Evolutionary conservation across 2,329 filamentous ascomycete species (phyloP).

Genomic region (Alternaria gansuensis): DNA sequence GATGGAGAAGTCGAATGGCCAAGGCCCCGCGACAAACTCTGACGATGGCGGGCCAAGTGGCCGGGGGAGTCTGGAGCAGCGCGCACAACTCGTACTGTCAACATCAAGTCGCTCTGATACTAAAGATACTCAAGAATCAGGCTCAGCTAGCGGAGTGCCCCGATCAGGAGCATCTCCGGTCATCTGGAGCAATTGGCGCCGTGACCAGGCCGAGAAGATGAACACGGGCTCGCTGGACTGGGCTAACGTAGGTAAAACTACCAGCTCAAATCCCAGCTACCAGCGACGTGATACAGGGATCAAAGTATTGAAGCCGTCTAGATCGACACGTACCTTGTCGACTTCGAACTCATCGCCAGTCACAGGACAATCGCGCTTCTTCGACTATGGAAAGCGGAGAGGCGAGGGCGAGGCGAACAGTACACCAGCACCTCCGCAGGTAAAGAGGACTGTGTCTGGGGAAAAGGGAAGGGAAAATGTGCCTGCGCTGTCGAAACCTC

Average conservation of each 20-base stretch:
- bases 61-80: constrained; percentile 46
- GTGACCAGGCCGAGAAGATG: constrained; percentile 50
- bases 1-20: constrained; percentile 27
- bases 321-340: constrained; percentile 64
- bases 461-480: constrained; percentile 53
- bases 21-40: constrained; percentile 29
- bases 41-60: constrained; percentile 44
- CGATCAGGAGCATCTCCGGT: constrained; percentile 52
- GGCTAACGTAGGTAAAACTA: constrained; percentile 63
- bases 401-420: constrained; percentile 32
- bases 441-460: constrained; percentile 43
- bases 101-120: constrained; percentile 31
- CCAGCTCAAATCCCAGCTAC: constrained; percentile 68
- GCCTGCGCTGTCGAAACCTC: constrained; percentile 57
- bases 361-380: constrained; percentile 57
- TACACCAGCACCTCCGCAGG: constrained; percentile 25
- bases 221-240: constrained; percentile 58
- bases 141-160: constrained; percentile 28
- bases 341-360: constrained; percentile 38
- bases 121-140: constrained; percentile 35
- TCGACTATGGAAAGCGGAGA: constrained; percentile 58
- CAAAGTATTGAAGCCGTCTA: constrained; percentile 87
- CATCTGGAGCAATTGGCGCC: constrained; percentile 61
- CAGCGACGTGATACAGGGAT: constrained; percentile 77
- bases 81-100: constrained; percentile 33